Conservation (phyloP, 1,284 basidiomycete genomes). For the Microbotryum intermedium region DNA sequence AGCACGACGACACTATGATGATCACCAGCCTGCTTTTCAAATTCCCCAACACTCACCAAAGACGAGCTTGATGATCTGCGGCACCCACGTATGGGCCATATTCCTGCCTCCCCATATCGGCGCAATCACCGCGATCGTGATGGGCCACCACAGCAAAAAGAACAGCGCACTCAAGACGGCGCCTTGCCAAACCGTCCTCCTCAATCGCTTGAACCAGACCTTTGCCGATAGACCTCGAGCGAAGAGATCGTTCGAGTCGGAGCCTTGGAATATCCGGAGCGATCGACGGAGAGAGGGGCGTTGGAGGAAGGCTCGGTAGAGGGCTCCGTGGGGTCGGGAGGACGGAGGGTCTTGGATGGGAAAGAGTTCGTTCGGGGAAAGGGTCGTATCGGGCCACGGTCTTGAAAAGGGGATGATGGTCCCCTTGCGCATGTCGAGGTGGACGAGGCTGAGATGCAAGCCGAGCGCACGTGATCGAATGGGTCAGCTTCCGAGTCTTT, state of each 20-base stretch:
- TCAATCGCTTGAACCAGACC: slow-evolving; percentile 29
- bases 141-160: slow-evolving; percentile 40
- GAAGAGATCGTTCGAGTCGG: slow-evolving; percentile 37
- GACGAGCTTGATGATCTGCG: slow-evolving; percentile 38
- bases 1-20: not conserved
- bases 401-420: slow-evolving; percentile 27
- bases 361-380: slow-evolving; percentile 17
- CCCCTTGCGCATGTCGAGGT: slow-evolving; percentile 32
- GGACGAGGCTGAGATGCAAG: slow-evolving; percentile 24
- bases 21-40: too few species aligned
- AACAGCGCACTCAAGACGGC: slow-evolving; percentile 39
- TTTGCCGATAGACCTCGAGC: slow-evolving; percentile 27
- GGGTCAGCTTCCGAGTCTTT: too few species aligned
- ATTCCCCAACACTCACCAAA: slow-evolving; percentile 26
- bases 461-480: too few species aligned
- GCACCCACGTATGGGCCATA: slow-evolving; percentile 36
- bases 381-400: slow-evolving; percentile 30
- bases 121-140: slow-evolving; percentile 37
- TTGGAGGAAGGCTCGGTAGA: slow-evolving; percentile 29
- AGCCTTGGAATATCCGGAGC: slow-evolving; percentile 36
- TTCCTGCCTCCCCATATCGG: slow-evolving; percentile 36
- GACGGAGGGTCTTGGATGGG: slow-evolving; percentile 10
- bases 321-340: slow-evolving; percentile 3
- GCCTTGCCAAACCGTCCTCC: slow-evolving; percentile 38
- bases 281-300: slow-evolving; percentile 29